Evolutionary conservation across 306 rosid species (phyloP), one percentile per base, ranked within the genome.

Genomic region (Dicorynia guianensis): DNA sequence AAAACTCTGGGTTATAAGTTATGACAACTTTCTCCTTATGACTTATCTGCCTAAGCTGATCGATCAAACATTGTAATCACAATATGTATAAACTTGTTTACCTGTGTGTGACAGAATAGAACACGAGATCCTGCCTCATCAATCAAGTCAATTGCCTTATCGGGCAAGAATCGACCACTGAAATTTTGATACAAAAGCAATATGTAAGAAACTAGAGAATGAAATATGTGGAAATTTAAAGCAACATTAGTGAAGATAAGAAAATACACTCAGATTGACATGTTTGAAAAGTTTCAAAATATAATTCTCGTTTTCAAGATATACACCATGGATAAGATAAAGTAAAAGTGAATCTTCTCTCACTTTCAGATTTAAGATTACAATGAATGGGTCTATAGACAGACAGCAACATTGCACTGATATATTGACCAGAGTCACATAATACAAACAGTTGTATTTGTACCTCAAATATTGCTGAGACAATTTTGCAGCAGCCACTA

Each of bases 391-490:
- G 48, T 43, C 48, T 9, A 46, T 46, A 11, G 11, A 11, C 15
- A 46, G n/a, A 11, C 50, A 46, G 50, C n/a, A 46, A 46, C 15
- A 46, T 46, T n/a, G 13, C 50, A 46, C 50, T 25, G 30, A 46
- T 0, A 46, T 46, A 46, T 52, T 52, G 30, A 15, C 3, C 48
- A 8, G 10, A 52, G 57, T 17, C 12, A 14, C 6, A 20, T 25
- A 25, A 25, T 25, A 40, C 9, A 40, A 55, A 43, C 18, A n/a
- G n/a, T 18, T 36, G 4, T 63, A n/a, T n/a, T n/a, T 17, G 52
- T 71, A 87, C 95, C 95, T 83, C 71, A 90, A 77, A 80, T 90
- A 87, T 81, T 87, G 86, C 47, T 85, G 81, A 20, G 92, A 90
- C 50, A 90, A 81, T 73, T 78, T 88, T 14, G 90, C 92, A 56